These are phyloP conservation scores for Globisporangium nodosum DNA, from an alignment of 352 stramenopile species.

Conservation along the genomic window DNA sequence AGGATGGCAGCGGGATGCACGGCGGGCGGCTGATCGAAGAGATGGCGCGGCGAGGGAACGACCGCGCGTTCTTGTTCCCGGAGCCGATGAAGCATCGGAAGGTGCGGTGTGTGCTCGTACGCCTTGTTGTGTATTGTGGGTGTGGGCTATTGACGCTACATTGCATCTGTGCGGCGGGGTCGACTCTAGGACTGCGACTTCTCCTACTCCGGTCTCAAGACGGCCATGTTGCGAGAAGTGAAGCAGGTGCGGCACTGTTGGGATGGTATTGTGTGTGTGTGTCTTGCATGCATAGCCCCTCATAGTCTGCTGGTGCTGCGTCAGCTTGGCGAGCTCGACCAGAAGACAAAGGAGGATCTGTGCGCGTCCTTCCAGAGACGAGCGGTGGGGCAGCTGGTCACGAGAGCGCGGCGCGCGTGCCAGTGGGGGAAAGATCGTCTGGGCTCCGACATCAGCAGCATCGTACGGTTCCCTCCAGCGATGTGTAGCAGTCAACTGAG, in stretches of 20 bases:
- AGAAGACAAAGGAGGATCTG: conserved; percentile 78
- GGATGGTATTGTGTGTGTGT: not conserved
- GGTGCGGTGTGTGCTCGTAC: conserved; percentile 14
- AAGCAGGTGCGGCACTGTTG: conserved; percentile 27
- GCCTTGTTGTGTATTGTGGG: not conserved
- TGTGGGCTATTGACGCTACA: not conserved
- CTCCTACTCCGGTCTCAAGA: conserved; percentile 98
- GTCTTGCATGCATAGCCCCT: not conserved
- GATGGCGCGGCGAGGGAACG: conserved; percentile 87
- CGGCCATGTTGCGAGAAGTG: conserved; percentile 87
- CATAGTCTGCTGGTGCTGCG: conserved; percentile 12
- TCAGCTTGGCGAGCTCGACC: conserved; percentile 42
- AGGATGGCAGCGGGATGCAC: conserved; percentile 42
- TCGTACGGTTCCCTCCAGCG: conserved; percentile 41
- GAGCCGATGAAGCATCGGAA: conserved; percentile 89
- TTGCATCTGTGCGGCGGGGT: not conserved
- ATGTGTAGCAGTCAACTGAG: not conserved
- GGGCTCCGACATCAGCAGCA: conserved; percentile 43
- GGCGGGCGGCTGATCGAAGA: conserved; percentile 94
- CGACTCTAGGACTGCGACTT: conserved; percentile 92
- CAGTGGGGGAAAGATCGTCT: conserved; percentile 63
- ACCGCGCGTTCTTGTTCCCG: conserved; percentile 84
- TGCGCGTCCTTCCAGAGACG: conserved; percentile 92
- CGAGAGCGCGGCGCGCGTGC: conserved; percentile 86
- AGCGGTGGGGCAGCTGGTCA: conserved; percentile 53